A percentile compares a stretch with the other conserved stretches of the same genome.
These are phyloP conservation scores for Ogataea hybrid DNA, from an alignment of 1,139 yeast genomes.

Conservation along the genomic window DNA sequence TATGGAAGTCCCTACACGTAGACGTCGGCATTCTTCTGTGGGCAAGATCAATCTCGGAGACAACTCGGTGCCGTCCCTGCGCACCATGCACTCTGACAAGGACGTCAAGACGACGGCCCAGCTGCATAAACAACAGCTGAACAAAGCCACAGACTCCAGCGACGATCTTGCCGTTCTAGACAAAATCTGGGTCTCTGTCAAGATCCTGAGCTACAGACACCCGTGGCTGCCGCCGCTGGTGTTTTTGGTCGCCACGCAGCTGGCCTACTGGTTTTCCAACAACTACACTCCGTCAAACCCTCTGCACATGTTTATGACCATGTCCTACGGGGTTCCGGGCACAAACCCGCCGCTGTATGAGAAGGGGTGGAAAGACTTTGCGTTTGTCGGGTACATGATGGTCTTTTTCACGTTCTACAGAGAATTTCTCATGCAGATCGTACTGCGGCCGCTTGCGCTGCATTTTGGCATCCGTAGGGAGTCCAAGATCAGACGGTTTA, in stretches of 20 bases:
- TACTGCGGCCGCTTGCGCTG: constrained; percentile 70
- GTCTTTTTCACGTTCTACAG: constrained; percentile 86
- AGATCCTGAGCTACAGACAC: constrained; percentile 65
- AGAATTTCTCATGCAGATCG: constrained; percentile 84
- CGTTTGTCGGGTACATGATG: constrained; percentile 77
- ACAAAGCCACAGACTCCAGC: constrained; percentile 24
- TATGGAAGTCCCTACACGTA: constrained; percentile 3
- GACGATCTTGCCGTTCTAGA: constrained; percentile 42
- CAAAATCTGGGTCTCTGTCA: constrained; percentile 53
- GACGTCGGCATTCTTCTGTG: constrained; percentile 50
- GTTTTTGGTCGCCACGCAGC: constrained; percentile 39
- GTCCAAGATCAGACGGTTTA: constrained; percentile 71
- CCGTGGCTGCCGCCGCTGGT: constrained; percentile 78
- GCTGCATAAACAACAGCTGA: constrained; percentile 33
- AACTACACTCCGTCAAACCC: constrained; percentile 56
- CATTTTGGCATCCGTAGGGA: constrained; percentile 51
- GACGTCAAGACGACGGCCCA: constrained; percentile 37
- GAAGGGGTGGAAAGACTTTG: constrained; percentile 82
- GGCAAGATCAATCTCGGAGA: constrained; percentile 62
- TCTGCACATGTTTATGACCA: constrained; percentile 60
- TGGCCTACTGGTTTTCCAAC: constrained; percentile 47
- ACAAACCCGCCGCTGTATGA: constrained; percentile 57
- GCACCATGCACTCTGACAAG: constrained; percentile 44
- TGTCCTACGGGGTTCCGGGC: constrained; percentile 64
- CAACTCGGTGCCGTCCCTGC: constrained; percentile 47